Evolutionary conservation across 2,329 filamentous ascomycete species (phyloP).

Genomic region (Fusarium graminum): DNA sequence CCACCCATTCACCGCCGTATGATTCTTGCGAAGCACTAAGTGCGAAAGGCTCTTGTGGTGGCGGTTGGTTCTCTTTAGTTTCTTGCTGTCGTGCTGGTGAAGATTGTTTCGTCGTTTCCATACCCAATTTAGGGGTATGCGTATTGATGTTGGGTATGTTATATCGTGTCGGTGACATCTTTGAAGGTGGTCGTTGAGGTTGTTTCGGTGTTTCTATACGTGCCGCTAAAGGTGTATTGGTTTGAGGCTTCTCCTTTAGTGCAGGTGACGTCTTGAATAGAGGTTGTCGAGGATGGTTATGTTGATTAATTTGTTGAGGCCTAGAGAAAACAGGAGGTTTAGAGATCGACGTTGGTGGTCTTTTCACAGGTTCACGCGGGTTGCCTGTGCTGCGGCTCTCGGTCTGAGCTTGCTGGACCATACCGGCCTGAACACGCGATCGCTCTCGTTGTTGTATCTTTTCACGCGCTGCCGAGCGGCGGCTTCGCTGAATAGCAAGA

Average conservation of each 20-base stretch:
- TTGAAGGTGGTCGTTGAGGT: slow-evolving; percentile 1
- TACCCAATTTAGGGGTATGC: neutral
- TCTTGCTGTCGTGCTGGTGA: neutral
- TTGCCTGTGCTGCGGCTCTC: slow-evolving; percentile 21
- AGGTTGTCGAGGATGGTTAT: slow-evolving; percentile 3
- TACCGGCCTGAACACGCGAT: slow-evolving; percentile 40
- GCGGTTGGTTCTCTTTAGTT: slow-evolving; percentile 47
- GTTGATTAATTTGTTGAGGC: slow-evolving; percentile 1
- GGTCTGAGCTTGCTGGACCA: slow-evolving; percentile 26
- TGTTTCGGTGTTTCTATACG: slow-evolving; percentile 1
- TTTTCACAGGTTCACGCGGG: neutral
- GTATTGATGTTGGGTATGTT: slow-evolving; percentile 8
- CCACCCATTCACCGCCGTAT: slow-evolving; percentile 57
- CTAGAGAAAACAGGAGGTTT: slow-evolving; percentile 1
- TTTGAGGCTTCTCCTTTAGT: slow-evolving; percentile 11
- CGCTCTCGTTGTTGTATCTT: slow-evolving; percentile 48
- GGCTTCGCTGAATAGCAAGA: slow-evolving; percentile 54
- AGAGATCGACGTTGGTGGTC: neutral
- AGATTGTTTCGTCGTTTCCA: slow-evolving; percentile 6
- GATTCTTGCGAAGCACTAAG: slow-evolving; percentile 55
- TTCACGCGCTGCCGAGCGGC: slow-evolving; percentile 52
- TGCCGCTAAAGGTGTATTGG: neutral
- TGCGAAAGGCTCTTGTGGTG: slow-evolving; percentile 17
- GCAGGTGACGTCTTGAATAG: neutral
- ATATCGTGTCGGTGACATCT: neutral